Percentiles rank a stretch among this genome's conserved stretches.
These are phyloP conservation scores for Xylaria sp. DNA, from an alignment of 2,329 filamentous ascomycete genomes.

Conservation along the genomic window DNA sequence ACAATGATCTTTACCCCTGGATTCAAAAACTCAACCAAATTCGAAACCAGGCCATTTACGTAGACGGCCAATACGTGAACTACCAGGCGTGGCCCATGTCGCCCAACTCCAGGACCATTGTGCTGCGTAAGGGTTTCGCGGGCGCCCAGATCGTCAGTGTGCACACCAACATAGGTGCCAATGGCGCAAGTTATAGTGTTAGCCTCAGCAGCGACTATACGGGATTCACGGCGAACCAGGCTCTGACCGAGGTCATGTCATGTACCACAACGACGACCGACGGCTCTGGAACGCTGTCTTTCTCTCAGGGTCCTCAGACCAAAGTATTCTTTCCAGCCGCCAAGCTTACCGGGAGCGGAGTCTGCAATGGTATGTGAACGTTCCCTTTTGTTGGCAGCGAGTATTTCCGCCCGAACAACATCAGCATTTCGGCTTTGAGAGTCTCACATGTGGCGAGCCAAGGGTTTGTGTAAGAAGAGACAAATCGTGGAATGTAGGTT, in stretches of 20 bases:
- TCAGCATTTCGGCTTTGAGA: neutral
- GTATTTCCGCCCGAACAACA: neutral
- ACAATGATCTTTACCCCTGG: slow-evolving; percentile 53
- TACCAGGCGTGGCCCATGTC: slow-evolving; percentile 54
- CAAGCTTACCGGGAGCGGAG: slow-evolving; percentile 22
- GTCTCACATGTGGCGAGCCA: neutral
- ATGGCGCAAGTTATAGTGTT: slow-evolving; percentile 47
- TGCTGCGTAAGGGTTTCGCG: slow-evolving; percentile 56
- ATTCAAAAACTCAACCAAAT: slow-evolving; percentile 61
- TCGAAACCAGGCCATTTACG: slow-evolving; percentile 55
- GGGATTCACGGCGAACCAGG: slow-evolving; percentile 51
- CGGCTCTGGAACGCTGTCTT: slow-evolving; percentile 54
- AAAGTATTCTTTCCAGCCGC: slow-evolving; percentile 52
- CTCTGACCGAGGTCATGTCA: slow-evolving; percentile 55
- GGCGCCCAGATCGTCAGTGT: slow-evolving; percentile 50
- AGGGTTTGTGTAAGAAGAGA: neutral
- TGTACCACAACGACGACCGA: slow-evolving; percentile 57
- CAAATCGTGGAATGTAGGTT: neutral
- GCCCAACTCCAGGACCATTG: slow-evolving; percentile 55
- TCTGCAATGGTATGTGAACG: slow-evolving; percentile 35
- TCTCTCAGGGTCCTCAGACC: slow-evolving; percentile 55
- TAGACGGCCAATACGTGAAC: slow-evolving; percentile 52
- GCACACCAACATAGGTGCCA: slow-evolving; percentile 54
- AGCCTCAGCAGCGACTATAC: slow-evolving; percentile 51
- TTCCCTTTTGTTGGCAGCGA: neutral